Evolutionary conservation across 768 basidiomycete genomes (phyloP).

Genomic region (Leccinellum rugosiceps): DNA sequence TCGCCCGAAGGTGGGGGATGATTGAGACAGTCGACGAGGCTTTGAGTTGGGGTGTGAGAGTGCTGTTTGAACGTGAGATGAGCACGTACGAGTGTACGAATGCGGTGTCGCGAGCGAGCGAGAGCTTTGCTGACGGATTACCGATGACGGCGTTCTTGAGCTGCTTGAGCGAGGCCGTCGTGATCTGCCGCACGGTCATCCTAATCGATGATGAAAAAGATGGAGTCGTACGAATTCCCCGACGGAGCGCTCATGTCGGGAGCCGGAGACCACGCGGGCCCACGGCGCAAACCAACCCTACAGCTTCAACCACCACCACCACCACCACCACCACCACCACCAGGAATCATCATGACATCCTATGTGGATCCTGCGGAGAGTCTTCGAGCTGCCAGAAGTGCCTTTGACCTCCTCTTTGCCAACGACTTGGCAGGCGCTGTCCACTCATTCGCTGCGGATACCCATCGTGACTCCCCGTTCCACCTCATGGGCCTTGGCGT

Average conservation of each 20-base stretch:
- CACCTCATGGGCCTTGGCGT: conserved; percentile 72
- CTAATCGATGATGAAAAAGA: no score
- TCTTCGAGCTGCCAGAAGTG: conserved; percentile 39
- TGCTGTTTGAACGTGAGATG: not conserved
- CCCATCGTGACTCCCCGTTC: conserved; percentile 53
- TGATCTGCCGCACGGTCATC: conserved; percentile 32
- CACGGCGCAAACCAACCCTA: not conserved
- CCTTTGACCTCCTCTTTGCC: conserved; percentile 67
- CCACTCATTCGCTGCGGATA: conserved; percentile 37
- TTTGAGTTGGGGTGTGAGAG: conserved; percentile 22
- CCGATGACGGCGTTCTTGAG: conserved; percentile 78
- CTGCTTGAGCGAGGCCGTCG: conserved; percentile 47
- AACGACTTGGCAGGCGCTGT: conserved; percentile 61
- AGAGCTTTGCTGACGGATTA: conserved; percentile 68
- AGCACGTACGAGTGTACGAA: conserved; percentile 55
- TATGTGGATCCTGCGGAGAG: conserved; percentile 25
- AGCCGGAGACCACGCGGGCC: conserved; percentile 2
- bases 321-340: conserved; percentile 1
- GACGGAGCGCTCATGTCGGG: conserved; percentile 5
- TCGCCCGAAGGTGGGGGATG: conserved; percentile 32
- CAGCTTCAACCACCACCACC: conserved; percentile 1
- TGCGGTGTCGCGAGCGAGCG: conserved; percentile 51
- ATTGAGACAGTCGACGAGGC: conserved; percentile 62
- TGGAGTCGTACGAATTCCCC: no score
- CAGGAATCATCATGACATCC: not conserved